Evolutionary conservation across 495 filamentous ascomycete species (phyloP), one percentile per base, ranked within the genome.

Genomic region (Xylaria bambusicola): DNA sequence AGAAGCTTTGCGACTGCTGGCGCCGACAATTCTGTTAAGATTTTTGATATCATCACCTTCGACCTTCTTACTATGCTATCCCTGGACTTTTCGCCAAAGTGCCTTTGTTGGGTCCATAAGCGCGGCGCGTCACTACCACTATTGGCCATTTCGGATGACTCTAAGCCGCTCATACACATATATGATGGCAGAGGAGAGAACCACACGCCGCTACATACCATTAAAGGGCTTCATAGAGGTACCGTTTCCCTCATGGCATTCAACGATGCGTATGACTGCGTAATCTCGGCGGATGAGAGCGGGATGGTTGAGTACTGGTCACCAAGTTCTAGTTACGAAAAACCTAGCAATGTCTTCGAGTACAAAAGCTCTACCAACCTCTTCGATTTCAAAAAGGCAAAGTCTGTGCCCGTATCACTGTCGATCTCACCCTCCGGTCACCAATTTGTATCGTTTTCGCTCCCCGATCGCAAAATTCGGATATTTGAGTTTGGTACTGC

Each of bases 221-320:
- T 97, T 35, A 83, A 81, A 42, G 80, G 82, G 2, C 74, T 98
- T 17, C 94, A 99, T 67, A 81, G 89, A 60, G 88, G 78, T 33
- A 83, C 89, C 1, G 88, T 98, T 13, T 83, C 86, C 6, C 77
- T 93, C 21, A 90, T 99, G 78, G 86, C 89, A 2, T 97, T 89
- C 76, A 99, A 97, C 73, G 85, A 92, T 71, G 78, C 81, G 13
- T 97, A 86, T 66, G 88, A 98, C 68, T 97, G 94, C 63, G 92
- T 93, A 0, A 71, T 97, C 6, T 97, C 93, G 6, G 87, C 84
- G 1, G 95, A 98, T 64, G 88, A 96, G 62, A 83, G 84, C 33
- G 93, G 94, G 10, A 97, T 98, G 95, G 67, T 99, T 15, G 94
- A 99, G 71, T 99, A 99, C 71, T 99, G 94, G 94, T 78, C 81